phyloP scores from a whole-genome alignment of 768 basidiomycete genomes.

The Suillus weaverae region DNA sequence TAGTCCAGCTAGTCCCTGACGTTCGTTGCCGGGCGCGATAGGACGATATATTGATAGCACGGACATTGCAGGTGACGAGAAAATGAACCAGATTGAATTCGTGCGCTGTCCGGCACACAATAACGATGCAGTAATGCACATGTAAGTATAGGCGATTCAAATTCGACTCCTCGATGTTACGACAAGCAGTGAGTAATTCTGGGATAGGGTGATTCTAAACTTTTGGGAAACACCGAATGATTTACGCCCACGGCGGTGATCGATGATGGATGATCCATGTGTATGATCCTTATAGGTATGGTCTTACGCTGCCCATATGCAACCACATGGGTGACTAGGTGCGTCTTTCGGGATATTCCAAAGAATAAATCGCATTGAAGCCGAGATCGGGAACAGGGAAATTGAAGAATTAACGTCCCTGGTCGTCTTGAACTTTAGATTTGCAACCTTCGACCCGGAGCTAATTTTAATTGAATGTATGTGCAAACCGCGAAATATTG shows the following conservation, averaged over 20 bases:
- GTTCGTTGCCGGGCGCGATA: not conserved
- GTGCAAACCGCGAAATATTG: not conserved
- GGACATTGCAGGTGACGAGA: not conserved
- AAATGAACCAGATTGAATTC: not conserved
- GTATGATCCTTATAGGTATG: not conserved
- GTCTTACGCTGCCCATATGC: not conserved
- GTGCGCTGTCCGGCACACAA: not conserved
- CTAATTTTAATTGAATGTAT: not conserved
- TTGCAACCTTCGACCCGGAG: not conserved
- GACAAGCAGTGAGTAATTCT: not conserved
- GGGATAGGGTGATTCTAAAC: too few relatives aligned
- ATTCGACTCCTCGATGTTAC: not conserved
- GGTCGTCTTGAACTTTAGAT: conserved; percentile 3
- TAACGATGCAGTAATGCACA: too few relatives aligned
- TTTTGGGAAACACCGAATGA: not conserved
- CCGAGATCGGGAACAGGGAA: not conserved
- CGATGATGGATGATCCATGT: not conserved
- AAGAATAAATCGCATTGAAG: not conserved
- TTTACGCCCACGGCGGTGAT: not conserved
- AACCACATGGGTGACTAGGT: not conserved
- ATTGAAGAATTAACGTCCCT: not conserved
- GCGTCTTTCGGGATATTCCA: not conserved
- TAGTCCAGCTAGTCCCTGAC: not conserved
- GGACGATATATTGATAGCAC: not conserved
- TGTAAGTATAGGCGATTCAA: not conserved